Conservation (phyloP, 108 stramenopile species). For the Seminavis robusta region DNA sequence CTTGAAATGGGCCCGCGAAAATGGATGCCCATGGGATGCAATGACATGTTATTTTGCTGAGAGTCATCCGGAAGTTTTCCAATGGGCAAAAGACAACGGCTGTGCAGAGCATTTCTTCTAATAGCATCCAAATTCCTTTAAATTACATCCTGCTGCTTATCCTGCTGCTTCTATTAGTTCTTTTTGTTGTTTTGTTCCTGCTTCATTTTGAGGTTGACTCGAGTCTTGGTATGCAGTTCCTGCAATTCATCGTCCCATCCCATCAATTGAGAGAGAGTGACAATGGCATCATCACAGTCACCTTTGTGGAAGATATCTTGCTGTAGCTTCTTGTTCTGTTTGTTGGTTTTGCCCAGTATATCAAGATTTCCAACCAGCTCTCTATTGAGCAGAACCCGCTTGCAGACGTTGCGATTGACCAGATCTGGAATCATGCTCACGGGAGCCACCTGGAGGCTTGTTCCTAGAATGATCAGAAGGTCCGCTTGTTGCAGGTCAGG, state of each 20-base stretch:
- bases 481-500: constrained; percentile 61
- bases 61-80: too few species aligned
- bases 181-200: not conserved
- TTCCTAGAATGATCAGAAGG: constrained; percentile 86
- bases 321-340: too few species aligned
- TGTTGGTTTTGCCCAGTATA: constrained; percentile 40
- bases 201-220: constrained; percentile 4
- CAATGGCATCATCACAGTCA: constrained; percentile 77
- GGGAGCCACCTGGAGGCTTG: constrained; percentile 80
- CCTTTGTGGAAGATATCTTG: constrained; percentile 72
- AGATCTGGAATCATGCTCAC: constrained; percentile 73
- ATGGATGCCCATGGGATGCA: too few species aligned
- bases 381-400: constrained; percentile 65
- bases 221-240: constrained; percentile 7
- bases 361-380: constrained; percentile 60
- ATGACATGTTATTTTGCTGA: too few species aligned
- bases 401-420: constrained; percentile 44
- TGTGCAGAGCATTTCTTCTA: too few species aligned
- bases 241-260: constrained; percentile 75
- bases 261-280: constrained; percentile 41
- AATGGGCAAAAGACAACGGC: too few species aligned
- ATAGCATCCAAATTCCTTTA: too few species aligned
- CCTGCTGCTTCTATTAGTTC: not conserved
- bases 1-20: too few species aligned
- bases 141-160: not conserved